Conservation (phyloP, 495 filamentous ascomycete species). For the Corynascus novoguineensis region DNA sequence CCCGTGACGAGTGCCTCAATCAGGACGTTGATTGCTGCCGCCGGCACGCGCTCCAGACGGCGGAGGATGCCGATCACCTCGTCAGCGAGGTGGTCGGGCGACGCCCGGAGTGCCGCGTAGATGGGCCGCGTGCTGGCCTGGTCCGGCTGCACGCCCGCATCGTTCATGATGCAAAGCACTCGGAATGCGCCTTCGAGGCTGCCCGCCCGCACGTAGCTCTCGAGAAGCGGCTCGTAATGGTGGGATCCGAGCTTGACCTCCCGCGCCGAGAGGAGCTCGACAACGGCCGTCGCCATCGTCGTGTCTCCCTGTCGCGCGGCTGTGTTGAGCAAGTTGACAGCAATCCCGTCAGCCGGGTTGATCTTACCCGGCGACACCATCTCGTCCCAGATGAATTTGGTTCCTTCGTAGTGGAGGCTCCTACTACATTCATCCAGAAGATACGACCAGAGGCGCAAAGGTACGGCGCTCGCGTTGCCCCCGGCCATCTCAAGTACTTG, state of each 20-base stretch:
- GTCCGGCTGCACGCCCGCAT: conserved; percentile 49
- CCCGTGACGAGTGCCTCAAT: conserved; percentile 50
- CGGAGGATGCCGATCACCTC: conserved; percentile 52
- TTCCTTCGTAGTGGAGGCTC: conserved; percentile 34
- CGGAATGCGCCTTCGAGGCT: conserved; percentile 54
- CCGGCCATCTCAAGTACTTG: conserved; percentile 44
- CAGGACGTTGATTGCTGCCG: conserved; percentile 56
- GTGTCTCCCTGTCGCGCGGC: conserved; percentile 62
- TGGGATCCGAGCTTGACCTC: conserved; percentile 48
- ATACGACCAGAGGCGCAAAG: conserved; percentile 54
- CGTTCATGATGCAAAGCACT: conserved; percentile 63
- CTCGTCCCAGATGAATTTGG: conserved; percentile 51
- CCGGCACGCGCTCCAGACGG: conserved; percentile 47
- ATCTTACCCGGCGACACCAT: conserved; percentile 60
- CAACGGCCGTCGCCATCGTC: conserved; percentile 59
- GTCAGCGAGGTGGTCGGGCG: conserved; percentile 27
- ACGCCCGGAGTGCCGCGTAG: conserved; percentile 31
- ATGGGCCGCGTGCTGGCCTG: conserved; percentile 56
- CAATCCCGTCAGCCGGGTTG: conserved; percentile 59
- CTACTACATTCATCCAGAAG: conserved; percentile 64
- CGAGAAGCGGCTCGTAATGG: conserved; percentile 73
- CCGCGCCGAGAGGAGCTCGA: conserved; percentile 52
- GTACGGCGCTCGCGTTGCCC: conserved; percentile 39
- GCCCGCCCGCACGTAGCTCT: conserved; percentile 54
- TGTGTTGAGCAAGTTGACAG: conserved; percentile 59